Conservation (phyloP, 805 yeast genomes). For the Cephaloascus albidus region DNA sequence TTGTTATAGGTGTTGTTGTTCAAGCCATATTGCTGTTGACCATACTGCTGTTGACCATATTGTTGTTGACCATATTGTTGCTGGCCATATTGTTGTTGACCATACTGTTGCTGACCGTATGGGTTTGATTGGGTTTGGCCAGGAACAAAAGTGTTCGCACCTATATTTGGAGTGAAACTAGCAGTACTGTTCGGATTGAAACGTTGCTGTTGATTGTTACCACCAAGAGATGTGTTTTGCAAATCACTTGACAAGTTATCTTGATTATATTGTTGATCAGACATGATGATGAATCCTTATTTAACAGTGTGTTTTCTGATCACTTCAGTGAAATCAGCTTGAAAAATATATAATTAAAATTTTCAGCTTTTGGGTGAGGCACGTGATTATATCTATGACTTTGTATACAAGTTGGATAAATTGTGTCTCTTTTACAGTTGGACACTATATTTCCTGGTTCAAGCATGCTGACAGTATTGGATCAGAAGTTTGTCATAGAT, state of each 20-base stretch:
- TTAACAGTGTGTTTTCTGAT: too few species aligned
- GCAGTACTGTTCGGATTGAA: conserved; percentile 43
- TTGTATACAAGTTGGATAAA: too few species aligned
- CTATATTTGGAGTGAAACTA: conserved; percentile 36
- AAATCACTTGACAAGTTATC: conserved; percentile 35
- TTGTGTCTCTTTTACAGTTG: too few species aligned
- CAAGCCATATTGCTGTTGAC: too few species aligned
- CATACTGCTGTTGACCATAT: conserved; percentile 11
- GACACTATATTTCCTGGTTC: too few species aligned
- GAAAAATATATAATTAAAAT: too few species aligned
- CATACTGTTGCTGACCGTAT: conserved; percentile 8
- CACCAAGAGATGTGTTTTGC: conserved; percentile 29
- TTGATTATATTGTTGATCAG: conserved; percentile 26
- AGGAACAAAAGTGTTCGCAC: conserved; percentile 23
- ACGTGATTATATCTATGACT: too few species aligned
- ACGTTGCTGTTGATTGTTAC: conserved; percentile 14
- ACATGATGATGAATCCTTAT: conserved; percentile 13
- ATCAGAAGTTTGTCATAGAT: too few species aligned
- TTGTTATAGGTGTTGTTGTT: conserved; percentile 13
- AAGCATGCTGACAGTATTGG: too few species aligned
- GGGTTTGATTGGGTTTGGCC: conserved; percentile 19
- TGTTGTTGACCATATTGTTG: conserved; percentile 4
- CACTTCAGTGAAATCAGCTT: too few species aligned
- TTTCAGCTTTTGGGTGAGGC: too few species aligned
- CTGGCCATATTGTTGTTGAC: conserved; percentile 8